Percentiles rank a stretch among this genome's conserved stretches.
Evolutionary conservation across 192 early-diverging fungal genomes (phyloP).

Genomic region (Thamnidium elegans): DNA sequence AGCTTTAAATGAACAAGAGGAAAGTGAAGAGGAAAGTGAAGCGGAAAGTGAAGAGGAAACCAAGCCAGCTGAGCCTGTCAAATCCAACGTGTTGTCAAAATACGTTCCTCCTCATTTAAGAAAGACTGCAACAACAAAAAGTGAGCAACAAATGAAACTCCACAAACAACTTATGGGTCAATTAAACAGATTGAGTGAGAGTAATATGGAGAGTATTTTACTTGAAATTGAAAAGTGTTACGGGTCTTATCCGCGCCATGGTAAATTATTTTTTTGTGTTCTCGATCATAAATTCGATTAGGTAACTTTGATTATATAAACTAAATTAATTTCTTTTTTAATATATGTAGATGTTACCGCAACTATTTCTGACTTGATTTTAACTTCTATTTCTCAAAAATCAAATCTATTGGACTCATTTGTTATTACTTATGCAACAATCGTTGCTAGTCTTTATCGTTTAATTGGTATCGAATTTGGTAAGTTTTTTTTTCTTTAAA

Average conservation of each 20-base stretch:
- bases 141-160: conserved; percentile 71
- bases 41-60: background rate
- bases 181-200: conserved; percentile 87
- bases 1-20: conserved; percentile 16
- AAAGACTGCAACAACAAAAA: conserved; percentile 47
- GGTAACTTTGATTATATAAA: background rate
- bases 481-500: conserved; percentile 25
- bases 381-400: conserved; percentile 77
- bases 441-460: conserved; percentile 77
- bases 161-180: conserved; percentile 83
- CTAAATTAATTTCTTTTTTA: background rate
- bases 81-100: conserved; percentile 41
- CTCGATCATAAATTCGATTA: too few species aligned
- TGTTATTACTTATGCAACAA: conserved; percentile 83
- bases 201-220: conserved; percentile 89
- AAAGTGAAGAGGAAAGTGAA: conserved; percentile 23
- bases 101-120: conserved; percentile 93
- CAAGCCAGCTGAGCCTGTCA: background rate
- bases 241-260: conserved; percentile 45
- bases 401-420: conserved; percentile 90
- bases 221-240: conserved; percentile 77
- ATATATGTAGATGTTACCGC: conserved; percentile 72
- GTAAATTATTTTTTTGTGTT: conserved; percentile 9
- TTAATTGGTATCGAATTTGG: conserved; percentile 85
- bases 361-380: conserved; percentile 72